These are phyloP conservation scores for Globisporangium megalacanthum DNA, from an alignment of 352 stramenopile species.

Conservation along the genomic window DNA sequence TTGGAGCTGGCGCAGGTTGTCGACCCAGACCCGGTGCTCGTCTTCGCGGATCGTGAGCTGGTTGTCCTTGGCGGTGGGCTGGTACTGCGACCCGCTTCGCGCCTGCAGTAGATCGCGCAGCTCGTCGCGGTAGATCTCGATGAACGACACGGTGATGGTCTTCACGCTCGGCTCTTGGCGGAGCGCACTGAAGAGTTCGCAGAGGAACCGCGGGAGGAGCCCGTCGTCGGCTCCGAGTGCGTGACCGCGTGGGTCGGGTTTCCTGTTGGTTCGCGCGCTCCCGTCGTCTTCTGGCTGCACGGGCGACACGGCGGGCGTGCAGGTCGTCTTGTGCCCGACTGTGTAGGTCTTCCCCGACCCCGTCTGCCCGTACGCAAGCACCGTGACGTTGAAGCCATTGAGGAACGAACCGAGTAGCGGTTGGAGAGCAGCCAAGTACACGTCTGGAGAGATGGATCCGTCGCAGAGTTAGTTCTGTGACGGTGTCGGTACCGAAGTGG, in stretches of 20 bases:
- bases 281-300: conserved; percentile 2
- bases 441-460: conserved; percentile 12
- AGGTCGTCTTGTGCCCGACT: conserved; percentile 32
- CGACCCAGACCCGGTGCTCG: conserved; percentile 31
- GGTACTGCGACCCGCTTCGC: neutral
- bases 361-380: conserved; percentile 57
- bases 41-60: conserved; percentile 33
- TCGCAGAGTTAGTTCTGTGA: too few relatives aligned
- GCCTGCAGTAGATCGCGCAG: conserved; percentile 87
- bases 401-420: conserved; percentile 41
- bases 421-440: conserved; percentile 35
- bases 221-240: conserved; percentile 25
- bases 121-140: conserved; percentile 95
- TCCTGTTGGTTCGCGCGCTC: neutral
- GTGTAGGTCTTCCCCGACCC: conserved; percentile 56
- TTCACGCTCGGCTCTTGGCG: conserved; percentile 32
- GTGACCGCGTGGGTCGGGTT: neutral
- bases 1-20: conserved; percentile 35
- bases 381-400: conserved; percentile 55
- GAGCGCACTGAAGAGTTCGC: conserved; percentile 36
- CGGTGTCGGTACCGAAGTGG: too few relatives aligned
- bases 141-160: conserved; percentile 42
- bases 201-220: conserved; percentile 45
- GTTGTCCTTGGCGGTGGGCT: conserved; percentile 8
- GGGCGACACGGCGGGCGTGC: conserved; percentile 9